Evolutionary conservation across 2,329 filamentous ascomycete species (phyloP), one percentile per base, ranked within the genome.

Genomic region (Lecanoromycetidae sp.): DNA sequence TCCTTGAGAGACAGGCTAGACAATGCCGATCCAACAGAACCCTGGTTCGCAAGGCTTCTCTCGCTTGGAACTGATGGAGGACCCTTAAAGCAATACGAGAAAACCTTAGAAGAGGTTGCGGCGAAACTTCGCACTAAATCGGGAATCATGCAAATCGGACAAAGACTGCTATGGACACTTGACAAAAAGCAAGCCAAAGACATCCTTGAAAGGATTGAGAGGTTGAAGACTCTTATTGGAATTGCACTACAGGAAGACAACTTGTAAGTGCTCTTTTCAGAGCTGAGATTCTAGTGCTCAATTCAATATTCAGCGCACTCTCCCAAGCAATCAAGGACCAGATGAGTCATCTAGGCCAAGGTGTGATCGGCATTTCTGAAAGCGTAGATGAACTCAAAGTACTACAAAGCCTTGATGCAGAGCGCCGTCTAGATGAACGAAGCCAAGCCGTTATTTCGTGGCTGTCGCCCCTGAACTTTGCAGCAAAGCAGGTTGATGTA

Each of bases 241-340:
- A 5, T 41, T 20, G 45, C 43, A 15, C 13, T 46, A 22, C 43
- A 46, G 17, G 34, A 26, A 17, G 37, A 48, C 17, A 26, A 48
- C n/a, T 46, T 22, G 25, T 29, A 20, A 30, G 32, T 25, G 25
- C 34, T 17, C 37, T 23, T 4, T n/a, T 38, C 34, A 27, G 9
- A 27, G 15, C 34, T 29, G 23, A 17, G 4, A 29, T 17, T 5
- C 8, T 19, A 9, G 25, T 33, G 3, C 37, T 36, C 15, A n/a
- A 5, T 23, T 9, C 17, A 6, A 23, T 46, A 19, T 15, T 46
- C 25, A 38, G 34, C 17, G 34, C 12, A 17, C 22, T 38, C 4
- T 38, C 20, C 15, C 35, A n/a, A n/a, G 35, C 20, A 38, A n/a
- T 38, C 19, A 38, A 26, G 19, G 17, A 2, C 3, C 12, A 38